Conservation (phyloP, 352 stramenopile species). For the Globisporangium takayamanum region DNA sequence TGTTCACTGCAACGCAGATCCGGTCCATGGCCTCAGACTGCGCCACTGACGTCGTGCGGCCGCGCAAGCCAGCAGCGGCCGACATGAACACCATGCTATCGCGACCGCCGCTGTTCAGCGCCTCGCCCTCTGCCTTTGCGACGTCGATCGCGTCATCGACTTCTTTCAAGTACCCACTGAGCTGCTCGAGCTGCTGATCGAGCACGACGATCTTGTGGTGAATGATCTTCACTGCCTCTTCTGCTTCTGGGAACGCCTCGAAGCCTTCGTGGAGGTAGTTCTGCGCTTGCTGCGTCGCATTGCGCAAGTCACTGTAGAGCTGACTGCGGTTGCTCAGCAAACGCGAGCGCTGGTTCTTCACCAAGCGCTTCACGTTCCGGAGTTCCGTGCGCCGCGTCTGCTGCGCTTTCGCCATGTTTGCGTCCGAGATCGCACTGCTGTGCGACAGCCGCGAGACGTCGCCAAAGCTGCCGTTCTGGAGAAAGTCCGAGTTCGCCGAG, state of each 20-base stretch:
- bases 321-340: constrained; percentile 79
- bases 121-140: constrained; percentile 52
- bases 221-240: constrained; percentile 80
- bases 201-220: constrained; percentile 75
- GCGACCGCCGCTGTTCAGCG: constrained; percentile 28
- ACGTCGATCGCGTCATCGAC: constrained; percentile 71
- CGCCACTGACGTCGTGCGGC: constrained; percentile 10
- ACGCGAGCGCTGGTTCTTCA: constrained; percentile 80
- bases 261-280: constrained; percentile 85
- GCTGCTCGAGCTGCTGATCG: constrained; percentile 64
- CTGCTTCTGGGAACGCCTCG: constrained; percentile 54
- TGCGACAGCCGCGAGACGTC: constrained; percentile 48
- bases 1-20: constrained; percentile 52
- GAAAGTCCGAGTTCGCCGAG: constrained; percentile 56
- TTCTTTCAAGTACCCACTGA: constrained; percentile 54
- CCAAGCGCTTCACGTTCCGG: constrained; percentile 59
- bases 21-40: constrained; percentile 40
- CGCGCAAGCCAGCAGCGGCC: constrained; percentile 16
- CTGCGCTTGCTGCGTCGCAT: constrained; percentile 70
- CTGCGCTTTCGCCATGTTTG: constrained; percentile 41
- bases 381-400: constrained; percentile 60
- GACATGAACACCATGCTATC: constrained; percentile 57
- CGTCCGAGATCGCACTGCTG: constrained; percentile 28
- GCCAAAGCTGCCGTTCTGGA: constrained; percentile 66
- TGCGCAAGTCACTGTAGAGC: constrained; percentile 77